Evolutionary conservation across 495 filamentous ascomycete genomes (phyloP), one percentile per base, ranked within the genome.

Genomic region (Cercophora scortea): DNA sequence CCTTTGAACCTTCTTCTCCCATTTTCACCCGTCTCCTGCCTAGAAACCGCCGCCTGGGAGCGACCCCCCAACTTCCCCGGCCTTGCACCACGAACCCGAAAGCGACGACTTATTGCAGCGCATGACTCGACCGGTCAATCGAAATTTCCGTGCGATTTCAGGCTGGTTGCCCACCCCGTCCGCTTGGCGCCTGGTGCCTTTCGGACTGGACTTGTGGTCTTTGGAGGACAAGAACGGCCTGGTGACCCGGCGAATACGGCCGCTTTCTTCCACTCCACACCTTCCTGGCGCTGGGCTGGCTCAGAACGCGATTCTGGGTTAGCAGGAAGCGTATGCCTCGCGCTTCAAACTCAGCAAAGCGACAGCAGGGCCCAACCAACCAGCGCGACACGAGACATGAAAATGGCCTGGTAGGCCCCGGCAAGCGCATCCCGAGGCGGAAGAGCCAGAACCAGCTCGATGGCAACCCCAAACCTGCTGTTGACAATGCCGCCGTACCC

Each of bases 321-420:
- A 57, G 63, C 65, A 70, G 59, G n/a, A 71, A 73, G 73, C 73
- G 74, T 71, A 89, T 90, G 87, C 83, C 86, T 84, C 84, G 82
- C 72, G 68, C 69, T 63, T 79, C 82, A 75, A 77, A 55, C 61
- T 73, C 80, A 71, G 72, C 80, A 71, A 85, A 86, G 79, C 77
- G 79, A 80, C 76, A 78, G 66, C 71, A 79, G 72, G 78, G 79
- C 75, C 71, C 77, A 61, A 76, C 75, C 65, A 83, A 80, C 70
- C 73, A 78, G 66, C 81, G 84, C 71, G 88, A 87, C 77, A 89
- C 82, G 65, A 81, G 86, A 63, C 84, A 92, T 69, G 90, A 96
- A 72, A 90, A 86, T 85, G 90, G 90, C 60, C 73, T 89, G 60
- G 86, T 87, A 74, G 82, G 82, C 59, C 86, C 90, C 50, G 88